Conservation (phyloP, 83 land plant species). For the Picea mariana region DNA sequence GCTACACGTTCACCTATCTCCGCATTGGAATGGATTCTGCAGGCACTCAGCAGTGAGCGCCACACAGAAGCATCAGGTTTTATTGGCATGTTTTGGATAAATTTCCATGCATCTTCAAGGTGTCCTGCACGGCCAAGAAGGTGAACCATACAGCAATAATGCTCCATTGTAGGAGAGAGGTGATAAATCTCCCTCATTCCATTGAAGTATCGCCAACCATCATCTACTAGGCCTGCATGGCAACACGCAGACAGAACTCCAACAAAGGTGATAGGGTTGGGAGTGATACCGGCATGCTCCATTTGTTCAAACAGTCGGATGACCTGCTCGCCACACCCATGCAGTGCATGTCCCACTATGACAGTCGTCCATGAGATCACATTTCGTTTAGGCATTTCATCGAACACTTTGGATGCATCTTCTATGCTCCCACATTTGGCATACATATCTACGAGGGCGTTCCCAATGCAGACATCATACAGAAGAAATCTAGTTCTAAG, state of each 20-base stretch:
- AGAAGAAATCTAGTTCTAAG: constrained; percentile 19
- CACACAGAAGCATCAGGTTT: constrained; percentile 25
- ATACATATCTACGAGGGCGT: constrained; percentile 25
- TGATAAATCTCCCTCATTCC: constrained; percentile 31
- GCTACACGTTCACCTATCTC: constrained; percentile 12
- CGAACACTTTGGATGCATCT: constrained; percentile 31
- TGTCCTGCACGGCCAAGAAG: constrained; percentile 36
- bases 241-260: too few relatives aligned
- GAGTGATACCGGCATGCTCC: constrained; percentile 28
- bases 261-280: constrained; percentile 42
- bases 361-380: constrained; percentile 40
- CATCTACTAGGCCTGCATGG: constrained; percentile 36
- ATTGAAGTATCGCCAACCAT: constrained; percentile 30
- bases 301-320: constrained; percentile 31
- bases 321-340: constrained; percentile 42
- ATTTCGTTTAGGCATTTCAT: constrained; percentile 20
- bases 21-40: constrained; percentile 25
- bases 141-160: constrained; percentile 51
- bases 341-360: constrained; percentile 39
- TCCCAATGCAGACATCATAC: constrained; percentile 22
- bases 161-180: constrained; percentile 33
- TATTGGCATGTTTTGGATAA: constrained; percentile 39
- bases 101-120: constrained; percentile 30
- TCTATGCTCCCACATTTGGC: too few relatives aligned
- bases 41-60: constrained; percentile 34